These are phyloP conservation scores for Boletus semigastroideus DNA, from an alignment of 1,284 basidiomycete genomes.

Conservation along the genomic window DNA sequence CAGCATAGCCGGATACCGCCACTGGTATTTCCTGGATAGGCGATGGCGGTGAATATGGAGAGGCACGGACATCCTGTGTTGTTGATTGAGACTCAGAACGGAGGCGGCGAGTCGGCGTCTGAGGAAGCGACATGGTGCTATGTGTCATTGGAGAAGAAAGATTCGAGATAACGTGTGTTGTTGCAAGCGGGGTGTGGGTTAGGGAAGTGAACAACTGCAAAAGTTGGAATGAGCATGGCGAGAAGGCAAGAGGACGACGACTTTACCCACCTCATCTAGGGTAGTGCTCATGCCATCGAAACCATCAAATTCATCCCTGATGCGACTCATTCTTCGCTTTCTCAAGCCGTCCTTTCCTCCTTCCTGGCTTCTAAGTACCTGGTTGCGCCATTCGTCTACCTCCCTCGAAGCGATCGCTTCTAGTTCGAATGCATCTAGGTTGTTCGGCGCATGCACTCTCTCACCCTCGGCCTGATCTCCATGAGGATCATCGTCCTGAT, in stretches of 20 bases:
- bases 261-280: constrained; percentile 46
- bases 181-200: constrained; percentile 44
- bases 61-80: constrained; percentile 4
- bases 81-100: constrained; percentile 28
- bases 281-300: constrained; percentile 26
- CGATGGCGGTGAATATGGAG: background rate
- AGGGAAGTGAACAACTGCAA: constrained; percentile 41
- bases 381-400: constrained; percentile 53
- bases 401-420: constrained; percentile 49
- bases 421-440: constrained; percentile 42
- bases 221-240: constrained; percentile 1
- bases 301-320: constrained; percentile 17
- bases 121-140: constrained; percentile 27
- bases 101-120: constrained; percentile 13
- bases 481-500: constrained; percentile 5
- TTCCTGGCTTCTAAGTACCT: constrained; percentile 36
- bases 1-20: background rate
- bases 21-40: constrained; percentile 2
- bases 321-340: constrained; percentile 10
- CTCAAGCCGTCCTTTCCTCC: constrained; percentile 10
- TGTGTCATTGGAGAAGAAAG: constrained; percentile 41
- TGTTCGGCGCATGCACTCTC: background rate
- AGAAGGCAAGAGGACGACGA: background rate
- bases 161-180: constrained; percentile 50
- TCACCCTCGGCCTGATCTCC: constrained; percentile 11